phyloP scores from a whole-genome alignment of 345 rosid species.

The Gossypioides kirkii region DNA sequence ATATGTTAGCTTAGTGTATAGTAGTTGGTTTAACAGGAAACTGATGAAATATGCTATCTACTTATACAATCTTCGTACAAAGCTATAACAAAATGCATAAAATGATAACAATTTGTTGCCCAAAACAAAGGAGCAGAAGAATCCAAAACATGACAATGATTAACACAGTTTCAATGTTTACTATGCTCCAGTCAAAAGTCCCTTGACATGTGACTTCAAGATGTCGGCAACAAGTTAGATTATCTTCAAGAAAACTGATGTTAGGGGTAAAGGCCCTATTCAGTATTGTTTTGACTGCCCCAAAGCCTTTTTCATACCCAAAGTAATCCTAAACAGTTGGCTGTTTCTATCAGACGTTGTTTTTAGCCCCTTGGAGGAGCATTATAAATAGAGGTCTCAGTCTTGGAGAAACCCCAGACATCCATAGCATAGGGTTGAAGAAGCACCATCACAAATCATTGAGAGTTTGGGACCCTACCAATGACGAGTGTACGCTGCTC shows the following conservation, averaged over 20 bases:
- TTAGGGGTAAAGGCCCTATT: neutral
- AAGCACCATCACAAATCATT: neutral
- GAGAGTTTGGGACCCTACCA: neutral
- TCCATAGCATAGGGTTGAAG: neutral
- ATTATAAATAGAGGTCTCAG: neutral
- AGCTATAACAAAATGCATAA: neutral
- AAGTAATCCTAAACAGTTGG: too few species aligned
- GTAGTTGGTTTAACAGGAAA: neutral
- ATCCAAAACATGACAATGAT: constrained; percentile 4
- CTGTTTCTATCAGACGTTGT: too few species aligned
- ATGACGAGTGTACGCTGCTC: neutral
- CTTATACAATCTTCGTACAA: neutral
- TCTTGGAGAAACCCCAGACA: neutral
- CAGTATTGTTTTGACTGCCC: too few species aligned
- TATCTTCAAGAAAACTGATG: neutral
- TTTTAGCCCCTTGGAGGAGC: neutral
- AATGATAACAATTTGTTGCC: neutral
- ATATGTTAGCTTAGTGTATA: neutral
- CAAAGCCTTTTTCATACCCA: too few species aligned
- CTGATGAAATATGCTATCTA: constrained; percentile 6
- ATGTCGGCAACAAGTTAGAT: neutral
- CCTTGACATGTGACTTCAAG: neutral
- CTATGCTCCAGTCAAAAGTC: neutral
- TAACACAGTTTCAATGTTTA: neutral
- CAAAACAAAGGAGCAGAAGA: neutral